Base-by-base conservation (phyloP, 2,329 filamentous ascomycete genomes). In the Epichloe sylvatica region DNA sequence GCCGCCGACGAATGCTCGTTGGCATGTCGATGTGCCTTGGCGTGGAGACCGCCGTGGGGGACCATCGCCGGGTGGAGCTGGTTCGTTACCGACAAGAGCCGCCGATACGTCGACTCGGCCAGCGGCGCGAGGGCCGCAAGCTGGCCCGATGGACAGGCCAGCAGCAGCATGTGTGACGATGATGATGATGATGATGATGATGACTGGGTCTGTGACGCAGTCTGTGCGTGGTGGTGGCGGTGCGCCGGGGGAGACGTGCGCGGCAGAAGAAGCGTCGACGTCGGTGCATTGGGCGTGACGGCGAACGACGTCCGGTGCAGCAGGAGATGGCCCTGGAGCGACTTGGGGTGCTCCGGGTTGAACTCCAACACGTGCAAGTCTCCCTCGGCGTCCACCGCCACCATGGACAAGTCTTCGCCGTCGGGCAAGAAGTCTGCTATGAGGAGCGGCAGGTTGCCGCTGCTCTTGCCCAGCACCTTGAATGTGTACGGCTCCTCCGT, bases 401-500 rank as follows among this genome's bases (percentile, higher is more conserved):
- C 72, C 55, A 98, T 83, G 61, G 83, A 87, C 12, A 98, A 71
- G 52, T 89, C 82, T 50, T 85, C 81, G 7, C 86, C 86, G 58
- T 91, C 84, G 0, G 92, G 92, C 7, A 98, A 69, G 60, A 98
- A 91, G 52, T 97, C 91, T 2, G 86, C 87, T 5, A 83, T 78
- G 35, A 94, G 67, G 19, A 94, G 79, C 59, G 92, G 86, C 58
- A 96, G 72, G 41, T 78, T 79, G 19, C 85, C 83, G 38, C 83
- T 77, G 58, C 84, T 87, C 67, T 96, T 96, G 40, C 90, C 89
- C 56, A 97, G 89, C 3, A 96, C 76, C 54, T 89, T 84, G 80
- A 98, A 89, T 57, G 86, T 90, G 64, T 97, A 98, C 1, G 92
- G 92, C 61, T 97, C 92, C 68, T 98, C 91, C 8, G 86, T 92